Base-by-base conservation (phyloP, 495 filamentous ascomycete genomes). In the Pyronema domesticum region DNA sequence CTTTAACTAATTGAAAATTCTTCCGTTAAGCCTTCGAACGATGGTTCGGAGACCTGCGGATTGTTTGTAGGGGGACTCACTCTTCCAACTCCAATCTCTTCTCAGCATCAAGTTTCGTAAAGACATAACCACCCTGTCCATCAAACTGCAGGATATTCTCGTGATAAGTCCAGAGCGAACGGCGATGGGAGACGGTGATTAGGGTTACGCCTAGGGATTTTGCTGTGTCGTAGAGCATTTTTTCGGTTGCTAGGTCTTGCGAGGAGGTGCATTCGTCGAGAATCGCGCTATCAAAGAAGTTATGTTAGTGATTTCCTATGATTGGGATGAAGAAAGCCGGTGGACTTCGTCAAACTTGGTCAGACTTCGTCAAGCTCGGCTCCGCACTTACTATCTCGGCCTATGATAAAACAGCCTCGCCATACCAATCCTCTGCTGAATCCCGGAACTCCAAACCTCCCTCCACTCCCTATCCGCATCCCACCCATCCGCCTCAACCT, bases 341-440 rank as follows among this genome's bases (percentile, higher is more conserved):
- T n/a, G n/a, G n/a, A n/a, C n/a, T n/a, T n/a, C n/a, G n/a, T n/a
- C n/a, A n/a, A n/a, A n/a, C n/a, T n/a, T n/a, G n/a, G n/a, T n/a
- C n/a, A n/a, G n/a, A n/a, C n/a, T n/a, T n/a, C n/a, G n/a, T n/a
- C n/a, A n/a, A n/a, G n/a, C n/a, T n/a, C n/a, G n/a, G n/a, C n/a
- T n/a, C n/a, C n/a, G n/a, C n/a, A 36, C 1, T 14, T 45, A 63
- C 60, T 85, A 86, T 58, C 85, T 83, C 3, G 91, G 91, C 3
- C 77, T 73, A 69, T 98, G 93, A 69, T 98, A 98, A 70, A 96
- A 96, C 6, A 98, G 75, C 1, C 91, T 74, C 1, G 91, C 91
- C 88, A 96, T 96, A 50, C 89, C 91, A 33, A 98, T 84, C n/a
- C 93, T 80, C 71, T 98, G 91, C 68, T 98, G 91, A 7, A 95